Base-by-base conservation (phyloP, 441 rosid genomes). In the Populus hybrid region DNA sequence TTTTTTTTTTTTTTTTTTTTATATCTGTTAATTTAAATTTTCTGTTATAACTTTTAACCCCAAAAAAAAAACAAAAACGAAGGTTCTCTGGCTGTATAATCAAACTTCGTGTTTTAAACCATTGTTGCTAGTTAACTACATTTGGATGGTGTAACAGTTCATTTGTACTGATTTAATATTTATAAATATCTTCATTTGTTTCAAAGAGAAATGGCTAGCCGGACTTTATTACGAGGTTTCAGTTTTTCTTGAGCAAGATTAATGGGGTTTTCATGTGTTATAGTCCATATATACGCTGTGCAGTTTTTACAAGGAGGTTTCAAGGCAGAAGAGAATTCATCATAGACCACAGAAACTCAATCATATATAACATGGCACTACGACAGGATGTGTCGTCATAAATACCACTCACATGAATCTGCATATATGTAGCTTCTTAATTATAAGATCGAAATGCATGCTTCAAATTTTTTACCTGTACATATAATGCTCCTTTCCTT, bases 231-330 rank as follows among this genome's bases (percentile, higher is more conserved):
- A 57, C 4, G 10, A 57, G 63, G 63, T 7, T 57, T 57, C 63
- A 20, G 63, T 57, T 20, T 18, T 57, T 57, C 21, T 57, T 20
- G 63, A 57, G 63, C 63, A 18, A 6, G 23, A 57, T 1, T 20
- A 6, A 20, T 57, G 63, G 21, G 23, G 21, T 57, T 57, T 57
- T 20, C 63, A 18, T 11, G 53, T 74, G 57, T 42, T 74, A 28
- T 57, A 81, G 73, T 63, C 80, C 82, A 72, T 73, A 79, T 32
- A 65, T 23, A 23, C 16, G 68, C 68, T 36, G 63, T 78, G 82
- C 76, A 78, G 16, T 83, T 50, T 84, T 50, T 78, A 32, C 10
- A 81, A 57, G 72, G 75, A 76, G 82, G 80, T 59, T 75, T 80
- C 72, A 28, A 40, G 77, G 65, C 63, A 66, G 61, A 76, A 69